phyloP scores from a whole-genome alignment of 208 protist genomes.

The Trypanosoma vivax region DNA sequence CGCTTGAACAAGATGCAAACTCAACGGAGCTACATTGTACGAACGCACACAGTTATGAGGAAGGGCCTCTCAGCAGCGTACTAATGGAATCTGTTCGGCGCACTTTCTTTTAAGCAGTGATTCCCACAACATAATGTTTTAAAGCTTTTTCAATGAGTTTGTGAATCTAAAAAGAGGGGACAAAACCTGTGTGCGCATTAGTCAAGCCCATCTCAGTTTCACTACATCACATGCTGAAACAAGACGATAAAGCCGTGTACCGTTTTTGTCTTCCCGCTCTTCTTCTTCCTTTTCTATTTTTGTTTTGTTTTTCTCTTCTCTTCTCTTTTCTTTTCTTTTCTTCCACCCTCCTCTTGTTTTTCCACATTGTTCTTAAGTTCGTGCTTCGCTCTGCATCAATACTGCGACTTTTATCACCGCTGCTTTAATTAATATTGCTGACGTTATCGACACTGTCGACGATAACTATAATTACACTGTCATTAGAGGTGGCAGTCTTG shows the following conservation, averaged over 20 bases:
- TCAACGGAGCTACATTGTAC: neutral
- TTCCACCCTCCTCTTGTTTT: neutral
- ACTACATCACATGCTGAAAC: too few species aligned
- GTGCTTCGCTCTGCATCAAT: too few species aligned
- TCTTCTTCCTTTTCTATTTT: neutral
- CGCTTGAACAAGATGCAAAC: neutral
- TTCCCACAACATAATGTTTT: neutral
- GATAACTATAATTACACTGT: too few species aligned
- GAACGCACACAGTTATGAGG: neutral
- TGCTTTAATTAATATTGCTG: too few species aligned
- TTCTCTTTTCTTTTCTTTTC: neutral
- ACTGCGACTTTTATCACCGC: too few species aligned
- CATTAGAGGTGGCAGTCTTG: too few species aligned
- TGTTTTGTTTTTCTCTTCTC: neutral
- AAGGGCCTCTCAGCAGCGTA: constrained; percentile 8
- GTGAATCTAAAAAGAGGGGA: too few species aligned
- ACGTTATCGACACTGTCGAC: too few species aligned
- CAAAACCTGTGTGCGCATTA: too few species aligned
- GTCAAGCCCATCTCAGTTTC: too few species aligned
- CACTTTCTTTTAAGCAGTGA: neutral
- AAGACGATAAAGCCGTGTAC: too few species aligned
- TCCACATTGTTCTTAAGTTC: neutral
- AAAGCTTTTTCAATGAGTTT: neutral
- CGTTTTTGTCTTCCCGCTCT: too few species aligned
- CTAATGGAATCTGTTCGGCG: constrained; percentile 18